A percentile compares a stretch with the other conserved stretches of the same genome.
These are phyloP conservation scores for Sporothrix dimorphospora DNA, from an alignment of 2,329 filamentous ascomycete genomes.

Conservation along the genomic window DNA sequence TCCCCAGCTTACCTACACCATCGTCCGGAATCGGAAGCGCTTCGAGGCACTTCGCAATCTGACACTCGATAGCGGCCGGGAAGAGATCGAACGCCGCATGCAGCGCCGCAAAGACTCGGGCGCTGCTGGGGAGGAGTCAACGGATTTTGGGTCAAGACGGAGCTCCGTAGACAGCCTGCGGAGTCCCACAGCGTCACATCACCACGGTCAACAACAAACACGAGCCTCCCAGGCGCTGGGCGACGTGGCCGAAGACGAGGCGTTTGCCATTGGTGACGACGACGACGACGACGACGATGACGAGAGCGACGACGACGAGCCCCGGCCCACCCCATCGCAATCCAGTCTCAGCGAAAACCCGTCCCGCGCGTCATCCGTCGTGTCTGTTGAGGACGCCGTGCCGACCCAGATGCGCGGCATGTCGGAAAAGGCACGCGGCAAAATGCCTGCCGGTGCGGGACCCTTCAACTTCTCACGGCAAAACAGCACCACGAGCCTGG, in stretches of 20 bases:
- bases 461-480: constrained; percentile 78
- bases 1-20: constrained; percentile 75
- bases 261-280: constrained; percentile 90
- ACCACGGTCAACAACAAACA: constrained; percentile 41
- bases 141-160: constrained; percentile 55
- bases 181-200: constrained; percentile 60
- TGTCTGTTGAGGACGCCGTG: constrained; percentile 74
- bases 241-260: constrained; percentile 75
- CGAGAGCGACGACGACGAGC: constrained; percentile 68
- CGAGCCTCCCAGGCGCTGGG: constrained; percentile 58
- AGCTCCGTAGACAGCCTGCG: constrained; percentile 70
- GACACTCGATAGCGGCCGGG: constrained; percentile 87
- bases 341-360: constrained; percentile 64
- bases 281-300: constrained; percentile 90
- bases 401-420: constrained; percentile 84
- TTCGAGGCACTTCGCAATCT: constrained; percentile 86
- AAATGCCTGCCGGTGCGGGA: constrained; percentile 80
- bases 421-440: constrained; percentile 96
- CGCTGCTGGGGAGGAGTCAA: constrained; percentile 41
- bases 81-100: constrained; percentile 83
- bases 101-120: constrained; percentile 68
- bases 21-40: constrained; percentile 77
- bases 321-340: constrained; percentile 60
- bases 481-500: constrained; percentile 83
- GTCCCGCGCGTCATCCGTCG: constrained; percentile 69